phyloP scores from a whole-genome alignment of 2,329 filamentous ascomycete species.

The Penicillium sp. region DNA sequence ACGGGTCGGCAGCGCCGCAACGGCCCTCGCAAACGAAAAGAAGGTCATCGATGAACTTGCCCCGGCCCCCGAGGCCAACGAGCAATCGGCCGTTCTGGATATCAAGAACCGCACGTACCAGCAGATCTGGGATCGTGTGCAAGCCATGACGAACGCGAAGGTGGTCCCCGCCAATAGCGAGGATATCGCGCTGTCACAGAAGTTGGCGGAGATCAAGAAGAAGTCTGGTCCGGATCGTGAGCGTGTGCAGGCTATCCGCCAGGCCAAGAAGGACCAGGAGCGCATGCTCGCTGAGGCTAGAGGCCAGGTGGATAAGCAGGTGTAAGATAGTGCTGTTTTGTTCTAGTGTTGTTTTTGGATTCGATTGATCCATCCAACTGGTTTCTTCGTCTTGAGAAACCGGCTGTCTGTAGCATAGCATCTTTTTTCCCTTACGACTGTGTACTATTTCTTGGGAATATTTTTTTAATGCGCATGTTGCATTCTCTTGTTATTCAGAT shows the following conservation, averaged over 20 bases:
- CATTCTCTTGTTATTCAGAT: neutral
- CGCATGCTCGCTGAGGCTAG: conserved; percentile 46
- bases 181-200: conserved; percentile 39
- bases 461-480: conserved; percentile 10
- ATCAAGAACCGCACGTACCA: conserved; percentile 40
- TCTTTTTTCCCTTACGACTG: conserved; percentile 20
- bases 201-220: conserved; percentile 36
- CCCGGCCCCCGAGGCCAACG: conserved; percentile 31
- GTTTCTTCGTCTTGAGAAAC: conserved; percentile 10
- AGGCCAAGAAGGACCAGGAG: conserved; percentile 48
- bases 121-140: conserved; percentile 47
- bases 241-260: conserved; percentile 40
- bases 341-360: conserved; percentile 10
- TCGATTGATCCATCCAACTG: conserved; percentile 14
- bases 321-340: conserved; percentile 23
- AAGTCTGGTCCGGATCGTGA: conserved; percentile 42
- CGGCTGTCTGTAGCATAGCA: conserved; percentile 28
- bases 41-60: conserved; percentile 36
- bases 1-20: conserved; percentile 30
- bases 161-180: conserved; percentile 35
- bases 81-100: conserved; percentile 40
- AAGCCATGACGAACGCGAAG: conserved; percentile 43
- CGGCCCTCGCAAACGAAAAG: conserved; percentile 24
- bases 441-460: conserved; percentile 29
- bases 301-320: conserved; percentile 44